A percentile compares a stretch with the other conserved stretches of the same genome.
These are phyloP conservation scores for Oryza rufipogon DNA, from an alignment of 176 grass and related monocot species.

Conservation along the genomic window DNA sequence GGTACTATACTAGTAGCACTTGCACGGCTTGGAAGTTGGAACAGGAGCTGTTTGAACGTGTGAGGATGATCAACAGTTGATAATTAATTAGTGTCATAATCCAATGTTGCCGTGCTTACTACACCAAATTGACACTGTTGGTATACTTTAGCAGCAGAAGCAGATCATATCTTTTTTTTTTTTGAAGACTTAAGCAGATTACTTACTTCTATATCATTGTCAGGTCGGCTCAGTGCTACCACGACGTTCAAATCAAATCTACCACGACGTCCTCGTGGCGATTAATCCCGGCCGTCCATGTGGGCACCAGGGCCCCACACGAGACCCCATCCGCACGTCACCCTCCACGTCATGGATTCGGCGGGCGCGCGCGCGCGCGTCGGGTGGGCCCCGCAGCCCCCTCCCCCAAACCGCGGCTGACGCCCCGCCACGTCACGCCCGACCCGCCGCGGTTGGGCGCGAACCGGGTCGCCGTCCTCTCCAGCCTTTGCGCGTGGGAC, in stretches of 20 bases:
- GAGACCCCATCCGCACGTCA: background rate
- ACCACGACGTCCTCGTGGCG: too few relatives aligned
- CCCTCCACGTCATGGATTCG: conserved; percentile 22
- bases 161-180: too few relatives aligned
- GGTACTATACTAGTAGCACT: background rate
- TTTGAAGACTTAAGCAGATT: too few relatives aligned
- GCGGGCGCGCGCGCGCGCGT: background rate
- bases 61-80: background rate
- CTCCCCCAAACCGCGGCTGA: conserved; percentile 42
- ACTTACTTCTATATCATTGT: background rate
- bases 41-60: background rate
- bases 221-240: background rate
- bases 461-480: conserved; percentile 7
- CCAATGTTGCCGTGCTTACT: background rate
- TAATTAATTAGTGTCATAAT: background rate
- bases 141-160: too few relatives aligned
- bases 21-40: background rate
- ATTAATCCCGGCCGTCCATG: too few relatives aligned
- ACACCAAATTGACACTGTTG: background rate
- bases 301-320: background rate
- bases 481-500: conserved; percentile 19
- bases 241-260: background rate
- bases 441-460: background rate
- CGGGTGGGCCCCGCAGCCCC: background rate
- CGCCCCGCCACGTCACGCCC: conserved; percentile 45